Conservation (phyloP, 257 asterid species). For the Nyctanthes arbortristis region DNA sequence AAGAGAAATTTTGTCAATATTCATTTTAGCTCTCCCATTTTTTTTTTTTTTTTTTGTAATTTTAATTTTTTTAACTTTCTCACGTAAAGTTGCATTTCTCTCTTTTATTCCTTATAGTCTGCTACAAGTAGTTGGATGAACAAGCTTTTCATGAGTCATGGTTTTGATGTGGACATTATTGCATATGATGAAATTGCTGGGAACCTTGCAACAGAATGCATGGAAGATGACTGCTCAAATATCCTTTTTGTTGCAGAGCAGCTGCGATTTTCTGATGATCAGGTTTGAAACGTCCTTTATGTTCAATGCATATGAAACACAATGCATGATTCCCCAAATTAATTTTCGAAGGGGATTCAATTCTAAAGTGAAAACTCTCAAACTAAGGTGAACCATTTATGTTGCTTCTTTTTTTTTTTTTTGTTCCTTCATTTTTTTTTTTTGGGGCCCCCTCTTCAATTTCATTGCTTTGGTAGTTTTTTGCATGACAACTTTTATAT, state of each 20-base stretch:
- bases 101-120: slow-evolving; percentile 32
- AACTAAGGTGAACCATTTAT: neutral
- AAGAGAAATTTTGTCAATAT: no score
- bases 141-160: slow-evolving; percentile 62
- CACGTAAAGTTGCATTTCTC: neutral
- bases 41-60: slow-evolving; percentile 16
- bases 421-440: no score
- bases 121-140: slow-evolving; percentile 58
- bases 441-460: no score
- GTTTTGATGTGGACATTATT: slow-evolving; percentile 49
- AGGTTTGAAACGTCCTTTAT: slow-evolving; percentile 39
- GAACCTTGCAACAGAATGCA: slow-evolving; percentile 36
- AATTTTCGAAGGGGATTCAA: neutral
- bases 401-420: neutral
- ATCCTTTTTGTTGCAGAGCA: slow-evolving; percentile 70
- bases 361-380: neutral
- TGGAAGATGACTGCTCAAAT: slow-evolving; percentile 22
- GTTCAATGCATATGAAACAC: neutral
- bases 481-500: neutral
- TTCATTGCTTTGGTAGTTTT: no score
- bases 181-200: slow-evolving; percentile 44
- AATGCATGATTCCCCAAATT: neutral
- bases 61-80: neutral
- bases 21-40: no score
- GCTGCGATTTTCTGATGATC: slow-evolving; percentile 78